Evolutionary conservation across 805 yeast species (phyloP).

Genomic region (Wickerhamomyces pijperi): DNA sequence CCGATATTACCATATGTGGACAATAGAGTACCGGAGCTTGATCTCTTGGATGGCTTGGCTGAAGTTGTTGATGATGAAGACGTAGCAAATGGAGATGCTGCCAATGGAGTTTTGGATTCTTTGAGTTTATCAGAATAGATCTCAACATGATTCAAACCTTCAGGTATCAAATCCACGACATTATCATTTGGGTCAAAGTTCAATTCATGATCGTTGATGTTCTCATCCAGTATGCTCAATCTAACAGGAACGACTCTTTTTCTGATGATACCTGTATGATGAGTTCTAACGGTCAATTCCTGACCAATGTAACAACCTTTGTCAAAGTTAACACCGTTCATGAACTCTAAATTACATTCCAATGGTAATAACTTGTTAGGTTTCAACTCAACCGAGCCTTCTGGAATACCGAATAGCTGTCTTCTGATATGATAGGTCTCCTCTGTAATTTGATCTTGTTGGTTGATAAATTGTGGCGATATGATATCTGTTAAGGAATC

Average conservation of each 20-base stretch:
- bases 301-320: conserved; percentile 98
- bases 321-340: conserved; percentile 69
- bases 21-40: conserved; percentile 50
- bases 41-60: conserved; percentile 19
- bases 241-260: conserved; percentile 71
- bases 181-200: conserved; percentile 7
- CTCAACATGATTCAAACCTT: conserved; percentile 8
- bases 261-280: conserved; percentile 71
- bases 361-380: conserved; percentile 59
- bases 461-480: conserved; percentile 16
- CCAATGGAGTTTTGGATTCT: conserved; percentile 11
- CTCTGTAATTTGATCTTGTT: conserved; percentile 6
- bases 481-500: conserved; percentile 18
- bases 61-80: conserved; percentile 28
- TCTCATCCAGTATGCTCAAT: conserved; percentile 11
- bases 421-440: conserved; percentile 32
- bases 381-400: conserved; percentile 35
- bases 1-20: conserved; percentile 51
- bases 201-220: conserved; percentile 8
- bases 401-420: conserved; percentile 39
- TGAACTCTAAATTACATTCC: conserved; percentile 72
- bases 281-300: conserved; percentile 84
- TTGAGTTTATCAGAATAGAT: conserved; percentile 10
- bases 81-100: conserved; percentile 29
- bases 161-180: conserved; percentile 5